Base-by-base conservation (phyloP, 2,329 filamentous ascomycete genomes). In the Drechmeria coniospora region DNA sequence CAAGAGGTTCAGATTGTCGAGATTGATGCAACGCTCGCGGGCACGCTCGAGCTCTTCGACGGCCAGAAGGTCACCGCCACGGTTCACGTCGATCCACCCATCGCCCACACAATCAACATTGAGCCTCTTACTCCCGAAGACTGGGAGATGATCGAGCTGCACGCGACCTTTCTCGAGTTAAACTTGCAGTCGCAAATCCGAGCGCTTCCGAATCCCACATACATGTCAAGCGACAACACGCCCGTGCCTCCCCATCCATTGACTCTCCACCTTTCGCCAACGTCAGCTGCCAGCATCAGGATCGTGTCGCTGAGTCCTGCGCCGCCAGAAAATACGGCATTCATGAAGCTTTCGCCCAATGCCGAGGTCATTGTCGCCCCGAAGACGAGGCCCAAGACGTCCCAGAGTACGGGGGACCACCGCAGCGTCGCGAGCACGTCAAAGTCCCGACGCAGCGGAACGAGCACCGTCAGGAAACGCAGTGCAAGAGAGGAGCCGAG, bases 121-220 rank as follows among this genome's bases (percentile, higher is more conserved):
- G 92, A 98, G 50, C 90, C 90, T 19, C 57, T 95, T 43, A 95
- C 90, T 0, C 74, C 87, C 2, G 83, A 92, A 32, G 90, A 98
- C 49, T 98, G 90, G 90, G 90, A 98, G 55, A 92, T 95, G 44
- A 95, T 98, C 42, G 90, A 98, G 53, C 63, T 98, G 2, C 90
- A 98, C 58, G 90, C 90, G 5, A 90, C 79, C 11, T 98, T 95
- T 46, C 63, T 98, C 27, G 90, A 98, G 48, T 65, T 94, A 38
- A 95, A 98, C 51, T 74, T 98, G 28, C 63, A 93, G 18, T 80
- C 78, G 24, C 90, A 98, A 57, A 86, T 98, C 41, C 78, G 90
- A 43, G 87, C 87, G 12, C 63, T 98, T 14, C 87, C 87, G 15
- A 95, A 94, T 50, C 87, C 87, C 12, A 60, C 66, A 15, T 80